These are phyloP conservation scores for Trebouxia sp. DNA, from an alignment of 139 green algal species.

Conservation along the genomic window DNA sequence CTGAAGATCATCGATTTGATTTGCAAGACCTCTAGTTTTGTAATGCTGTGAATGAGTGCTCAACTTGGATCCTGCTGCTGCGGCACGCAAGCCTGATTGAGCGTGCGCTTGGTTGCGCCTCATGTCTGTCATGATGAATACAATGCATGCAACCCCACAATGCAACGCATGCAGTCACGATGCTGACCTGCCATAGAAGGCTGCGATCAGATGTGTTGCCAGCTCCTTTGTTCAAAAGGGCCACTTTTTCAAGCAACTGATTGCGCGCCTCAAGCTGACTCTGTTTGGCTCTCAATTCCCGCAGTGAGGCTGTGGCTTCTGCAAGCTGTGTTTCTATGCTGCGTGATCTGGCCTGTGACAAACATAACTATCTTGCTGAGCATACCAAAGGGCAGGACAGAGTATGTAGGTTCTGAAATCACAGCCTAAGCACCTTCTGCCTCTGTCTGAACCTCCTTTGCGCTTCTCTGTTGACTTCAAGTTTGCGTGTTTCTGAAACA, in stretches of 20 bases:
- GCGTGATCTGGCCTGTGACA: conserved; percentile 2
- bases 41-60: no score
- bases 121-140: no score
- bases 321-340: conserved; percentile 18
- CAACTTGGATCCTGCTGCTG: no score
- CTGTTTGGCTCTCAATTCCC: not conserved
- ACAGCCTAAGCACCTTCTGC: conserved; percentile 12
- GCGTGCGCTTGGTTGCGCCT: no score
- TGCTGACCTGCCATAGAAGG: not conserved
- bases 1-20: no score
- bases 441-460: conserved; percentile 14
- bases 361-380: no score
- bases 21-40: no score
- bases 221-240: not conserved
- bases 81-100: no score
- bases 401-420: no score
- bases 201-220: not conserved
- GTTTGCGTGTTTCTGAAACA: not conserved
- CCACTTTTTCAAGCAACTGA: conserved; percentile 14
- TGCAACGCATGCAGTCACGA: not conserved
- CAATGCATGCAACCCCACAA: not conserved
- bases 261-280: conserved; percentile 1
- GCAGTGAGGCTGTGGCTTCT: conserved; percentile 1
- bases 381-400: no score
- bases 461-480: conserved; percentile 1